These are phyloP conservation scores for Mycena chlorophos DNA, from an alignment of 768 basidiomycete genomes.

Conservation along the genomic window DNA sequence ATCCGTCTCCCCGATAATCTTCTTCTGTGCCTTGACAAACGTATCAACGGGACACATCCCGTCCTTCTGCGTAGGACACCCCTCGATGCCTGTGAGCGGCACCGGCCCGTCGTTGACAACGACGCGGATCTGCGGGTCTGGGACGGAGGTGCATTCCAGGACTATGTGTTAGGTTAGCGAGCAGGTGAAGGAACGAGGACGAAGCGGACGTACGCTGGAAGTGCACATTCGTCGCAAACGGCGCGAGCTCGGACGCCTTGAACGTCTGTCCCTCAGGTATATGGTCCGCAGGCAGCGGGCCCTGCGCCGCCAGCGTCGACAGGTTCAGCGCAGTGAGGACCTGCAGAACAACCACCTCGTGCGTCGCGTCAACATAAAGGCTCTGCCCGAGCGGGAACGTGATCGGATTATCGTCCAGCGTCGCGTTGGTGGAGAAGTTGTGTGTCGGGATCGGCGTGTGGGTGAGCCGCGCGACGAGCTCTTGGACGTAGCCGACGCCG, in stretches of 20 bases:
- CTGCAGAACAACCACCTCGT: constrained; percentile 90
- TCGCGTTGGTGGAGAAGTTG: constrained; percentile 84
- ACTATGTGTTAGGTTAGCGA: constrained; percentile 43
- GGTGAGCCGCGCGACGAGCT: constrained; percentile 80
- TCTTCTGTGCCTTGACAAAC: constrained; percentile 70
- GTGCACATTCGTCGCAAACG: constrained; percentile 87
- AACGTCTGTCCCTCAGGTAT: constrained; percentile 67
- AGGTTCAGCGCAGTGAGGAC: constrained; percentile 87
- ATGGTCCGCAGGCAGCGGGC: constrained; percentile 74
- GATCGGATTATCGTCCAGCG: constrained; percentile 64
- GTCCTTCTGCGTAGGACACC: constrained; percentile 69
- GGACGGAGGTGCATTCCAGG: constrained; percentile 54
- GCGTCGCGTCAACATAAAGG: constrained; percentile 87
- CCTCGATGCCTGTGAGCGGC: constrained; percentile 74
- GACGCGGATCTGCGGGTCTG: constrained; percentile 67
- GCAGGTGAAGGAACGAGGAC: background rate
- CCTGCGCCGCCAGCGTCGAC: constrained; percentile 66
- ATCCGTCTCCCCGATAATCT: constrained; percentile 64
- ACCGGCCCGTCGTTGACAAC: constrained; percentile 88
- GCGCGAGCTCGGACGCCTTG: constrained; percentile 73
- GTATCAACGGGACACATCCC: constrained; percentile 76
- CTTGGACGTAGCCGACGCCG: constrained; percentile 80
- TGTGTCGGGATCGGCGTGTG: constrained; percentile 67
- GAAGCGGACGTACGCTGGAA: constrained; percentile 76
- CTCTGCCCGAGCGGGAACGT: constrained; percentile 73